Percentiles rank a stretch among this genome's conserved stretches.
phyloP scores from a whole-genome alignment of 139 green algal genomes.

The Trebouxia sp. region DNA sequence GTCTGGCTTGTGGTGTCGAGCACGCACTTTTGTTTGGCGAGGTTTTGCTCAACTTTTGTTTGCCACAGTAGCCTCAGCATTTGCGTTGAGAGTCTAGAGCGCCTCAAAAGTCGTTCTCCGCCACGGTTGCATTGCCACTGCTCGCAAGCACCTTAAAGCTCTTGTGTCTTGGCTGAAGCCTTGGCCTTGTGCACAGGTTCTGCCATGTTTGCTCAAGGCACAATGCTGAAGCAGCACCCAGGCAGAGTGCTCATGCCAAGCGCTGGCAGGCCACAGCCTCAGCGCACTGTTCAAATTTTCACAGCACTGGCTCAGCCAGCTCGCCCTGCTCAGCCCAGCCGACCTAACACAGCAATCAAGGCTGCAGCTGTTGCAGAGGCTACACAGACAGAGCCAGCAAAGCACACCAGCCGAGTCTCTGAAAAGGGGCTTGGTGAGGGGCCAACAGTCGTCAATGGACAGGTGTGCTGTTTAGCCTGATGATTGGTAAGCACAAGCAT shows the following conservation, averaged over 20 bases:
- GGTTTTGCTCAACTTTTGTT: too few species aligned
- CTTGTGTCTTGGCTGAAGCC: too few species aligned
- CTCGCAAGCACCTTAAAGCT: too few species aligned
- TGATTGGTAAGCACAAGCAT: too few species aligned
- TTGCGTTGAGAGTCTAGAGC: too few species aligned
- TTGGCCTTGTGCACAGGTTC: background rate
- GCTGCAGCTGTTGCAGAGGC: slow-evolving; percentile 8
- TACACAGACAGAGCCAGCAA: too few species aligned
- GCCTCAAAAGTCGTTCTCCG: too few species aligned
- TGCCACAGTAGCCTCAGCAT: too few species aligned
- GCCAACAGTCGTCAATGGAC: slow-evolving; percentile 39
- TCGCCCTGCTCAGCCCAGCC: background rate
- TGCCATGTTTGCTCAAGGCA: background rate
- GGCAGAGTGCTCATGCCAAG: background rate
- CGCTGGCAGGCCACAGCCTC: background rate
- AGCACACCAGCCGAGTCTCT: background rate
- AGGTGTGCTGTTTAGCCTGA: slow-evolving; percentile 26
- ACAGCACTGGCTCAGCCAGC: background rate
- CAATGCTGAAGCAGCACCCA: background rate
- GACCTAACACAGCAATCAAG: background rate
- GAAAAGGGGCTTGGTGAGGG: slow-evolving; percentile 1
- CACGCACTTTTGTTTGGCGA: too few species aligned
- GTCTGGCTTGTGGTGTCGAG: too few species aligned
- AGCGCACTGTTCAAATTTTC: background rate
- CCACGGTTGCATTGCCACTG: too few species aligned